phyloP scores from a whole-genome alignment of 2,329 filamentous ascomycete species.

The Aureobasidium vineae region DNA sequence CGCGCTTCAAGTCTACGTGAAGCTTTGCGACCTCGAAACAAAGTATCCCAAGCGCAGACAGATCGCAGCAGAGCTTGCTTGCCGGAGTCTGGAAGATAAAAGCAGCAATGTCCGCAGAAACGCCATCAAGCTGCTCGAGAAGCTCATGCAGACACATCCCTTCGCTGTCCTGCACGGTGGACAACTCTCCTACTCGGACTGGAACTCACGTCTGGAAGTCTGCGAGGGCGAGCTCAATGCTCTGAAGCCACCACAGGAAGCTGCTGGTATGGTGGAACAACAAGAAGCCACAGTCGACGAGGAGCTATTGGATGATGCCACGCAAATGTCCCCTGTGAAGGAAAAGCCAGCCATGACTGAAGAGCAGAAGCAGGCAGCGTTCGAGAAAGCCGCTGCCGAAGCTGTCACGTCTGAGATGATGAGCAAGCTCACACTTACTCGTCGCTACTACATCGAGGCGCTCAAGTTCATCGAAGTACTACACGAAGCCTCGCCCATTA shows the following conservation, averaged over 20 bases:
- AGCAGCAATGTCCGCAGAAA: slow-evolving; percentile 96
- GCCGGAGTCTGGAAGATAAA: slow-evolving; percentile 90
- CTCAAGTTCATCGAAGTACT: slow-evolving; percentile 91
- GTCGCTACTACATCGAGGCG: slow-evolving; percentile 90
- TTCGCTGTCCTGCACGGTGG: slow-evolving; percentile 91
- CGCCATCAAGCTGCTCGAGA: slow-evolving; percentile 86
- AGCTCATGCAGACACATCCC: slow-evolving; percentile 88
- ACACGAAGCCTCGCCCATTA: slow-evolving; percentile 73
- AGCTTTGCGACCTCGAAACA: slow-evolving; percentile 88
- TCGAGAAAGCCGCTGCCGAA: slow-evolving; percentile 80
- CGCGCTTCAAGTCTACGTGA: slow-evolving; percentile 89
- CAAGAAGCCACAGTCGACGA: slow-evolving; percentile 67
- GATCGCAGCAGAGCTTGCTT: slow-evolving; percentile 80
- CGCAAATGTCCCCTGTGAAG: slow-evolving; percentile 63
- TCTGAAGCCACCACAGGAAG: slow-evolving; percentile 75
- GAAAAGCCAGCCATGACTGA: slow-evolving; percentile 71
- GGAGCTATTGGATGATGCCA: slow-evolving; percentile 81
- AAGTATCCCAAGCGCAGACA: slow-evolving; percentile 94
- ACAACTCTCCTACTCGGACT: slow-evolving; percentile 79
- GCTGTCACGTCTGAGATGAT: slow-evolving; percentile 86
- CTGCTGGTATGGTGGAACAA: slow-evolving; percentile 69
- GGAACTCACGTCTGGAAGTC: slow-evolving; percentile 75
- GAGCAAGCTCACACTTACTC: slow-evolving; percentile 80
- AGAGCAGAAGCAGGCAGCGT: slow-evolving; percentile 68
- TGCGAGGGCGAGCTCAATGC: slow-evolving; percentile 80